Evolutionary conservation across 805 yeast species (phyloP).

Genomic region (Saturnispora serradocipensis): DNA sequence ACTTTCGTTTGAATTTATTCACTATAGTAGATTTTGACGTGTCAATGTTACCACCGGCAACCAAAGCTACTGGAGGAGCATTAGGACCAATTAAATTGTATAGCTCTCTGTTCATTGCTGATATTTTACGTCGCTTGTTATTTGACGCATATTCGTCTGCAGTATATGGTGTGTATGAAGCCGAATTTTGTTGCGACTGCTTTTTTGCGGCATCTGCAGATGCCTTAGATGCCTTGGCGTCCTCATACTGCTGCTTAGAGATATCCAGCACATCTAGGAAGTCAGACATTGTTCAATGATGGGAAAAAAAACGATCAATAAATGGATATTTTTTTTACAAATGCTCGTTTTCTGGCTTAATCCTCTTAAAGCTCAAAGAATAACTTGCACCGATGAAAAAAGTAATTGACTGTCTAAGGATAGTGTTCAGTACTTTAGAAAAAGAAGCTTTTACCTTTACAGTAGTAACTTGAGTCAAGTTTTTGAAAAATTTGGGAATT

Average conservation of each 20-base stretch:
- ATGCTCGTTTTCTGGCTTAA: neutral
- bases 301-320: neutral
- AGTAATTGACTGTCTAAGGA: neutral
- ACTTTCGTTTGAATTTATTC: slow-evolving; percentile 50
- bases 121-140: slow-evolving; percentile 28
- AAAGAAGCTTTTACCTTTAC: neutral
- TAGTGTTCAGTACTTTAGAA: neutral
- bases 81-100: slow-evolving; percentile 85
- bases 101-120: slow-evolving; percentile 83
- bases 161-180: slow-evolving; percentile 13
- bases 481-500: neutral
- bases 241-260: slow-evolving; percentile 31
- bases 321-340: neutral
- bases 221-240: slow-evolving; percentile 23
- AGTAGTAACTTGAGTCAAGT: neutral
- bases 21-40: slow-evolving; percentile 15
- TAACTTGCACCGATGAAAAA: neutral
- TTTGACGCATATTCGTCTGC: slow-evolving; percentile 17
- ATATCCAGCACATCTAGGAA: slow-evolving; percentile 71
- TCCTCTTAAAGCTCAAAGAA: neutral
- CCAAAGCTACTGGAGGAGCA: slow-evolving; percentile 73
- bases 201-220: slow-evolving; percentile 10
- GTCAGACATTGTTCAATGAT: slow-evolving; percentile 34
- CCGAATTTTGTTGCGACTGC: slow-evolving; percentile 3
- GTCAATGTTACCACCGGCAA: slow-evolving; percentile 11